These are phyloP conservation scores for Lactarius pseudohatsudake DNA, from an alignment of 768 basidiomycete species.

Conservation along the genomic window DNA sequence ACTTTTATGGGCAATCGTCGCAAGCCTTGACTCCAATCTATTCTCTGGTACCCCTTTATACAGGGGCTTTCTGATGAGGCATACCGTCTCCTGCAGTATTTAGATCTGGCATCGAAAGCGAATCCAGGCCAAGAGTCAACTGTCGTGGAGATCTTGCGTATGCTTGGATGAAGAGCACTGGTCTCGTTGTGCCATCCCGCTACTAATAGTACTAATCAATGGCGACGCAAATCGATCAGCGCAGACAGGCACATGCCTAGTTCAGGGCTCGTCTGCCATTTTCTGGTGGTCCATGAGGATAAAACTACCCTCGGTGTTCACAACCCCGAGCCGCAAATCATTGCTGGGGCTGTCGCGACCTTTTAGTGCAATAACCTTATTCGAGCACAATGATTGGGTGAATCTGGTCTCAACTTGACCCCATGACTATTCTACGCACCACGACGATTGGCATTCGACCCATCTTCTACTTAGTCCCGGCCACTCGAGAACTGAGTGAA, in stretches of 20 bases:
- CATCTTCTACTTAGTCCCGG: conserved; percentile 9
- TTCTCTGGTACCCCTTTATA: not conserved
- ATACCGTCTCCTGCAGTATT: conserved; percentile 1
- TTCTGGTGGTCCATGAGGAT: too few species aligned
- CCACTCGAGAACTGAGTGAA: not conserved
- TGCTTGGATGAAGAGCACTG: not conserved
- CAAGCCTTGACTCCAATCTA: not conserved
- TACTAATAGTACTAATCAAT: too few species aligned
- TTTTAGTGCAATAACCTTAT: conserved; percentile 4
- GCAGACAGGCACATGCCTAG: too few species aligned
- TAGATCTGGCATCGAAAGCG: conserved; percentile 5
- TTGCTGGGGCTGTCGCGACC: conserved; percentile 8
- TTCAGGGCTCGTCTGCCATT: too few species aligned
- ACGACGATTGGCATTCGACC: conserved; percentile 5
- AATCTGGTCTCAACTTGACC: too few species aligned
- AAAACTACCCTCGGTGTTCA: not conserved
- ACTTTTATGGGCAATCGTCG: not conserved
- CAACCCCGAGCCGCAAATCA: conserved; percentile 17
- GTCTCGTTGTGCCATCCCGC: not conserved
- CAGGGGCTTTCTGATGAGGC: not conserved
- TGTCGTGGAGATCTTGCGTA: not conserved
- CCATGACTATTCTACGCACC: not conserved
- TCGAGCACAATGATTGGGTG: not conserved
- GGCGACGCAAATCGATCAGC: too few species aligned
- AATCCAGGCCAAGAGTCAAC: not conserved